Evolutionary conservation across 495 filamentous ascomycete genomes (phyloP).

Genomic region (Neohortaea acidophila): DNA sequence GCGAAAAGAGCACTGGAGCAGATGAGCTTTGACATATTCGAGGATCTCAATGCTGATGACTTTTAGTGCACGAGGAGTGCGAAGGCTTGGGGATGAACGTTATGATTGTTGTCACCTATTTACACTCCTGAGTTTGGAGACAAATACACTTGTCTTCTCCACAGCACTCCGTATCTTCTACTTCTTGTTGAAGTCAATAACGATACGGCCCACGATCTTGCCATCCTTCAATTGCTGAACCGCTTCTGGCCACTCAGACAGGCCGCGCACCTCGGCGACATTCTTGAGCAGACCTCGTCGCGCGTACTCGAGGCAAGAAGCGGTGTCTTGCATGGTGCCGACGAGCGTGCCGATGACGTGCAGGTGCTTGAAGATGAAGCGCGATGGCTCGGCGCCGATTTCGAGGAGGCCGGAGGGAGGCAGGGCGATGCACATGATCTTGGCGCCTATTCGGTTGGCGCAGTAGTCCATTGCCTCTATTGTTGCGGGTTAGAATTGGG

Average conservation of each 20-base stretch:
- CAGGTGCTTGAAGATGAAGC: conserved; percentile 31
- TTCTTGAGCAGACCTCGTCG: conserved; percentile 28
- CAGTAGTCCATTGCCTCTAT: conserved; percentile 21
- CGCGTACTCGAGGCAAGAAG: conserved; percentile 34
- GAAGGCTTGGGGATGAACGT: background rate
- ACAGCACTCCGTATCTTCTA: background rate
- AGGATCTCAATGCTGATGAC: conserved; percentile 11
- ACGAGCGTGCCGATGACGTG: conserved; percentile 34
- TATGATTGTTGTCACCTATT: background rate
- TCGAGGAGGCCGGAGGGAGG: conserved; percentile 23
- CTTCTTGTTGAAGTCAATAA: conserved; percentile 19
- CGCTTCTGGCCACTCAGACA: conserved; percentile 22
- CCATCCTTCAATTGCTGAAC: conserved; percentile 26
- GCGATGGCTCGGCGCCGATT: conserved; percentile 31
- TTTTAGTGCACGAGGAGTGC: conserved; percentile 2
- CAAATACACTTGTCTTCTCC: background rate
- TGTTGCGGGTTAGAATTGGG: background rate
- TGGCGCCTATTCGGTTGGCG: conserved; percentile 30
- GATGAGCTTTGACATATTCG: conserved; percentile 10
- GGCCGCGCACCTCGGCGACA: conserved; percentile 23
- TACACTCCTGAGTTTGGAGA: background rate
- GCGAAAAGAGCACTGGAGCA: background rate
- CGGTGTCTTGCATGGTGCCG: conserved; percentile 33
- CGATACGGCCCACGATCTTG: conserved; percentile 35
- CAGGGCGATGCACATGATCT: conserved; percentile 33